Evolutionary conservation across 176 grass and related monocot genomes (phyloP).

Genomic region (Triticum monococcum): DNA sequence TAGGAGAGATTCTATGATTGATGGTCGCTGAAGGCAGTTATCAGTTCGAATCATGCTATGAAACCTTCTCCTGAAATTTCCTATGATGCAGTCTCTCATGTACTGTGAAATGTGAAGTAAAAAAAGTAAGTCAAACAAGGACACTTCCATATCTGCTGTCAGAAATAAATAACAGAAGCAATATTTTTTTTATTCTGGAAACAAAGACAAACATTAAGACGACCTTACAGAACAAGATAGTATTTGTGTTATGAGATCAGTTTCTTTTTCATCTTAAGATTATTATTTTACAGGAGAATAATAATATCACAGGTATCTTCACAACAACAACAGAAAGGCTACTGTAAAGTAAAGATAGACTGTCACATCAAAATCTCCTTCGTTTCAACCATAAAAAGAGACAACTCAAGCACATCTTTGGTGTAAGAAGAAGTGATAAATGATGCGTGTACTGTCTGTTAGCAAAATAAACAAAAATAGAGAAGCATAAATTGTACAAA

Average conservation of each 20-base stretch:
- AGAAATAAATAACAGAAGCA: constrained; percentile 30
- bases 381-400: constrained; percentile 13
- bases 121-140: constrained; percentile 16
- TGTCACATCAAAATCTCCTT: not conserved
- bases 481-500: constrained; percentile 33
- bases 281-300: constrained; percentile 18
- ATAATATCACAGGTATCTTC: constrained; percentile 4
- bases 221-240: not conserved
- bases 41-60: constrained; percentile 81
- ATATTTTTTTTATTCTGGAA: not conserved
- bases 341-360: not conserved
- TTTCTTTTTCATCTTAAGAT: not conserved
- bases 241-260: not conserved
- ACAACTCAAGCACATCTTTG: not conserved
- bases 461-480: not conserved
- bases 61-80: constrained; percentile 94
- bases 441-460: not conserved
- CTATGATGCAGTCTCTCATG: constrained; percentile 98
- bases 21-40: constrained; percentile 86
- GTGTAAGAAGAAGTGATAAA: not conserved
- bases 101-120: constrained; percentile 59
- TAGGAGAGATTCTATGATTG: constrained; percentile 82
- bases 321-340: not conserved
- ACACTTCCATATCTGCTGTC: not conserved
- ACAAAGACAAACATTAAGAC: not conserved